A percentile compares a stretch with the other conserved stretches of the same genome.
phyloP scores from a whole-genome alignment of 257 asterid genomes.

The Solanum lycopersicoides region DNA sequence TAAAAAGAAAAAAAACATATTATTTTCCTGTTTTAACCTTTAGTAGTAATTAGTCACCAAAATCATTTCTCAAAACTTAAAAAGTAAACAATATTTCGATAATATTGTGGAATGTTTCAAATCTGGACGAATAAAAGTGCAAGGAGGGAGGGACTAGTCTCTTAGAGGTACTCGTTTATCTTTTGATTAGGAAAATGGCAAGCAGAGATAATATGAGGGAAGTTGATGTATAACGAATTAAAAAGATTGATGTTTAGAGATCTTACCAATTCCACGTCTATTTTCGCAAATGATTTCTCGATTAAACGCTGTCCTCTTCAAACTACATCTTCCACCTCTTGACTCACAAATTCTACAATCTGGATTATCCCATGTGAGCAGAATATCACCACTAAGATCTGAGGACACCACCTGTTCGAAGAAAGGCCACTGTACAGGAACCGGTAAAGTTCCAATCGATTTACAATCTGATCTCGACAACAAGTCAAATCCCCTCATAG shows the following conservation, averaged over 20 bases:
- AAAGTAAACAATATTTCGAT: fast-evolving
- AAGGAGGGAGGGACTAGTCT: too few species aligned
- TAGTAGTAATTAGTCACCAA: neutral
- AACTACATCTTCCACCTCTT: constrained; percentile 31
- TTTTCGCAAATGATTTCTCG: constrained; percentile 22
- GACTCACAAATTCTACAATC: constrained; percentile 39
- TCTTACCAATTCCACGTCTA: constrained; percentile 13
- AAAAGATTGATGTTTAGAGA: neutral
- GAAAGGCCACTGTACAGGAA: constrained; percentile 39
- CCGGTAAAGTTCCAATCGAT: constrained; percentile 23
- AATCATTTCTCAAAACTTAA: too few species aligned
- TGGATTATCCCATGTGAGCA: constrained; percentile 32
- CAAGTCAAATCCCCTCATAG: constrained; percentile 1
- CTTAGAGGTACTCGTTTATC: neutral
- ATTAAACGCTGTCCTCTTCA: constrained; percentile 4
- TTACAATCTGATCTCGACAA: constrained; percentile 17
- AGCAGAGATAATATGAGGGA: neutral
- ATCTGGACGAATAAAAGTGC: too few species aligned
- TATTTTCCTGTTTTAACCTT: neutral
- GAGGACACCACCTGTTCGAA: constrained; percentile 24
- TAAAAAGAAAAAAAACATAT: too few species aligned
- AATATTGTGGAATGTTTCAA: neutral
- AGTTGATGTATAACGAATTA: neutral
- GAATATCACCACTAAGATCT: constrained; percentile 31
- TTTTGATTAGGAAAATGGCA: neutral